These are phyloP conservation scores for Podaxis mareebaensis DNA, from an alignment of 768 basidiomycete species.

Conservation along the genomic window DNA sequence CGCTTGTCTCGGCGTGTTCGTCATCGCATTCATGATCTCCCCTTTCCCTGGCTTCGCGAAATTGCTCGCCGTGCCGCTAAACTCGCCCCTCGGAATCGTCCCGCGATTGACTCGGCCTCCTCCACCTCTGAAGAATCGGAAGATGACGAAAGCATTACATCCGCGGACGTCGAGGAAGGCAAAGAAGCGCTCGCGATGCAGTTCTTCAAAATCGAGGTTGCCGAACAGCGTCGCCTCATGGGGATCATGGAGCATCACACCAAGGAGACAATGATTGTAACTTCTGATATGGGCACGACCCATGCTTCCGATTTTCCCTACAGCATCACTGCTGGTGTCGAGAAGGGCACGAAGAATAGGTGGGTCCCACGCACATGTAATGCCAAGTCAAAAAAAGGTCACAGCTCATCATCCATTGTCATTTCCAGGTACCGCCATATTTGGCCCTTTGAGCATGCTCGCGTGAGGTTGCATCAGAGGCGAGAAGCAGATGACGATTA, in stretches of 20 bases:
- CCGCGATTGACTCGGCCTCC: conserved; percentile 22
- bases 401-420: conserved; percentile 9
- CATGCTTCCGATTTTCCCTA: conserved; percentile 62
- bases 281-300: conserved; percentile 16
- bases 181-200: conserved; percentile 86
- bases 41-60: conserved; percentile 75
- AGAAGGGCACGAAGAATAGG: conserved; percentile 94
- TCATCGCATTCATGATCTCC: conserved; percentile 69
- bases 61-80: conserved; percentile 58
- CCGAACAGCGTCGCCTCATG: conserved; percentile 86
- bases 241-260: conserved; percentile 92
- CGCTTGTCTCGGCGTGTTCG: conserved; percentile 49
- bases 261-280: conserved; percentile 46
- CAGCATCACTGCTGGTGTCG: conserved; percentile 93
- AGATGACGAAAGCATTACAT: conserved; percentile 30
- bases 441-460: conserved; percentile 96
- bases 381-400: conserved; percentile 2
- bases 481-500: conserved; percentile 67
- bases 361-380: conserved; percentile 28
- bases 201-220: conserved; percentile 90
- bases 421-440: conserved; percentile 83
- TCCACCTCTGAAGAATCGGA: conserved; percentile 32
- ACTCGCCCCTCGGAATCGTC: conserved; percentile 21
- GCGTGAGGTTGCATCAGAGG: conserved; percentile 65
- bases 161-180: conserved; percentile 58